These are phyloP conservation scores for Musa schizocarpa DNA, from an alignment of 176 grass and related monocot genomes.

Conservation along the genomic window DNA sequence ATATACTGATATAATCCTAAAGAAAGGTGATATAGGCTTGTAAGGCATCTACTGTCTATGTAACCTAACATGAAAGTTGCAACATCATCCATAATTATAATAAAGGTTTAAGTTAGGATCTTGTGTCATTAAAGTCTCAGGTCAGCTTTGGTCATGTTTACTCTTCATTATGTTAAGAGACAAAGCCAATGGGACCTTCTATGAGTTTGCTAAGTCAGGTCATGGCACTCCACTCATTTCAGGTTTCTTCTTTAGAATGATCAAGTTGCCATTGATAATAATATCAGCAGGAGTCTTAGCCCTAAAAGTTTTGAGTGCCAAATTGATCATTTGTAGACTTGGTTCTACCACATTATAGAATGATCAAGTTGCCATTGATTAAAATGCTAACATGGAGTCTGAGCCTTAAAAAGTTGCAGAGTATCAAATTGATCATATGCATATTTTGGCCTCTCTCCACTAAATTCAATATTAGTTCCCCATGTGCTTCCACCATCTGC, in stretches of 20 bases:
- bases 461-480: neutral
- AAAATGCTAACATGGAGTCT: too few species aligned
- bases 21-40: too few species aligned
- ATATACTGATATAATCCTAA: neutral
- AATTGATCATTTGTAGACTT: neutral
- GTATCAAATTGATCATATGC: neutral
- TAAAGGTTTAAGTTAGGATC: neutral
- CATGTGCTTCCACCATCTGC: neutral
- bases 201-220: neutral
- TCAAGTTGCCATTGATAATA: neutral
- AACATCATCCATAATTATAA: neutral
- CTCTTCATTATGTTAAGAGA: too few species aligned
- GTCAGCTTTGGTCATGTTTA: too few species aligned
- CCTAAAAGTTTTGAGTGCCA: neutral
- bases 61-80: neutral
- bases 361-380: neutral
- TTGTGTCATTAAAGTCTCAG: neutral
- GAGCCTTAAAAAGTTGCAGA: too few species aligned
- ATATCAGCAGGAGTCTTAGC: too few species aligned
- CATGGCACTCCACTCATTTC: too few species aligned
- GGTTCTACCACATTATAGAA: neutral
- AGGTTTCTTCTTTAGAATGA: neutral
- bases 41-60: too few species aligned
- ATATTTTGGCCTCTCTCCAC: neutral
- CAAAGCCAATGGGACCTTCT: neutral